These are phyloP conservation scores for Ophidiomyces ophidiicola DNA, from an alignment of 2,329 filamentous ascomycete species.

Conservation along the genomic window DNA sequence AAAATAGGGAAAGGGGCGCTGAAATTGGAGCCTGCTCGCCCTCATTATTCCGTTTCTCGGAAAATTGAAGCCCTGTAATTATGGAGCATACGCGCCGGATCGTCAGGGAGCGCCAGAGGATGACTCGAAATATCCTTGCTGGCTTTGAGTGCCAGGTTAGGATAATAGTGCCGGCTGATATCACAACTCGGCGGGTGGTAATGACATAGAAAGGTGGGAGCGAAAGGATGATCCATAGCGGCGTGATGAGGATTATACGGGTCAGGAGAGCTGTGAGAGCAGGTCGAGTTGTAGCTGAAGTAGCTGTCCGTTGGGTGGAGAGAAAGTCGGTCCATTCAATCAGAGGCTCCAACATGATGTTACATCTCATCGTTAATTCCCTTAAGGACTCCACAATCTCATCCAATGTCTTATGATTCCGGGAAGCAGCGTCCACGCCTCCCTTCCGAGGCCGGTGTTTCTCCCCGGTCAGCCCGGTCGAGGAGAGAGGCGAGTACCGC, in stretches of 20 bases:
- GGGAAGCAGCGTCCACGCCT: conserved; percentile 51
- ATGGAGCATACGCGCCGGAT: conserved; percentile 57
- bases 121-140: conserved; percentile 68
- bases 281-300: conserved; percentile 78
- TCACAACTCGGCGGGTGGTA: conserved; percentile 68
- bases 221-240: conserved; percentile 73
- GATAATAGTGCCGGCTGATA: conserved; percentile 75
- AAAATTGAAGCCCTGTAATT: conserved; percentile 58
- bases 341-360: conserved; percentile 80
- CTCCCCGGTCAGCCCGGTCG: conserved; percentile 62
- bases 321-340: conserved; percentile 84
- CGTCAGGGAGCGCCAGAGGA: conserved; percentile 77
- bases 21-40: conserved; percentile 14
- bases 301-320: conserved; percentile 78
- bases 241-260: conserved; percentile 74
- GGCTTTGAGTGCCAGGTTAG: conserved; percentile 88
- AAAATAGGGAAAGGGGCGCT: conserved; percentile 20
- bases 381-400: conserved; percentile 93
- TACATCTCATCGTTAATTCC: conserved; percentile 81
- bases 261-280: conserved; percentile 83
- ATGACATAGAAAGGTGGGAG: conserved; percentile 73
- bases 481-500: conserved; percentile 79
- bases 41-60: conserved; percentile 1
- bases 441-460: conserved; percentile 45
- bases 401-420: conserved; percentile 86